Base-by-base conservation (phyloP, 768 basidiomycete species). In the Kwoniella sp. region DNA sequence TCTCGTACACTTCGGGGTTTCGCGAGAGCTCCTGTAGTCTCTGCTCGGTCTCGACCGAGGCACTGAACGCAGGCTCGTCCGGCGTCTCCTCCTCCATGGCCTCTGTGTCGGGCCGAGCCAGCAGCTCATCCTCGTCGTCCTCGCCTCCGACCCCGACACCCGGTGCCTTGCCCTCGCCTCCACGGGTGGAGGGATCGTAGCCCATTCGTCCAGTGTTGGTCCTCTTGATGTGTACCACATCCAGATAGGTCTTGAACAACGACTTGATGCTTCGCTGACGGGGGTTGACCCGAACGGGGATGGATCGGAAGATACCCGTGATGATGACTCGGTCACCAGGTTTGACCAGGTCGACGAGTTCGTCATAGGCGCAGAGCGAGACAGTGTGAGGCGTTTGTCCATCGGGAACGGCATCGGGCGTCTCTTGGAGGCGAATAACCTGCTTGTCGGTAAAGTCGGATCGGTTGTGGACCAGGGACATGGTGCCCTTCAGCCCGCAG, bases 351-450 rank as follows among this genome's bases (percentile, higher is more conserved):
- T 98, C 95, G 31, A 98, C 93, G 3, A 99, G 82, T 70, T 99
- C 95, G 68, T 99, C 93, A 68, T 99, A 98, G n/a, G 89, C 88
- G 72, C 91, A 92, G 48, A 98, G 77, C 0, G 89, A 91, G 46
- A 99, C 92, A 0, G 93, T 98, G 62, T 96, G 92, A 0, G 95
- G 95, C 0, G 95, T 98, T 73, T 98, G 93, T 2, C 95, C 95
- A 73, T 96, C 93, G 4, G 93, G 93, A 0, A 99, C 93, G 8
- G 86, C 89, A 67, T 99, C 95, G 69, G 93, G 93, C 0, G 93
- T 98, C 74, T 99, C 95, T 71, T 99, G 95, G 8, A 99, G 78
- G 31, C 93, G 82, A 56, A 98, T 86, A 39, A 93, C 88, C 73
- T 99, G 95, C 46, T 93, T 80, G 74, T 99, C 91, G 19, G 89